Conservation (phyloP, 768 basidiomycete genomes). For the Boletus pseudo-olivaceus region DNA sequence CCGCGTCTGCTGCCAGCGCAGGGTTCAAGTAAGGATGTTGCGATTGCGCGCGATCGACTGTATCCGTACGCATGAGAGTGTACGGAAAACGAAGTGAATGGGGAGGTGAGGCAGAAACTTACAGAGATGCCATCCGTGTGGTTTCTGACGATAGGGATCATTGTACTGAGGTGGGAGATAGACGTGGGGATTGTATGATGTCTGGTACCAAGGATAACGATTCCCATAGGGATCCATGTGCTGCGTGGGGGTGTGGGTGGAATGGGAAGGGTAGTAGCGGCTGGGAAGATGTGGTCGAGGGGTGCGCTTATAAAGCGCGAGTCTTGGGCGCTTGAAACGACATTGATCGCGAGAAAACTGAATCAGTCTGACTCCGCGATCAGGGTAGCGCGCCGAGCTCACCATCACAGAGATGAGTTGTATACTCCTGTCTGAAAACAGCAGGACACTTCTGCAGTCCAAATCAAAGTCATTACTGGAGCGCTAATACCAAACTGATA, state of each 20-base stretch:
- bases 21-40: constrained; percentile 54
- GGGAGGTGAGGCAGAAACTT: neutral
- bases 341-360: neutral
- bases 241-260: neutral
- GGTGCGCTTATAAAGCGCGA: constrained; percentile 7
- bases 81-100: neutral
- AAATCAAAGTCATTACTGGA: neutral
- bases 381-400: neutral
- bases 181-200: constrained; percentile 29
- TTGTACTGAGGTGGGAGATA: constrained; percentile 24
- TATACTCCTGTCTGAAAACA: neutral
- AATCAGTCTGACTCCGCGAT: constrained; percentile 7
- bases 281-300: neutral
- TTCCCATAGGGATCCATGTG: constrained; percentile 26
- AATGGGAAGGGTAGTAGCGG: neutral
- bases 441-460: neutral
- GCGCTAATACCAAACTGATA: neutral
- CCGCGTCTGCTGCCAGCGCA: constrained; percentile 49
- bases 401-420: too few relatives aligned
- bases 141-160: constrained; percentile 12
- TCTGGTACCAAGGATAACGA: constrained; percentile 22
- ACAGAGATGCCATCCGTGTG: constrained; percentile 18
- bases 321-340: constrained; percentile 7
- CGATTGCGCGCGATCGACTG: constrained; percentile 27
- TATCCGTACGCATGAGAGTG: neutral